These are phyloP conservation scores for Gnomoniopsis sp. DNA, from an alignment of 2,329 filamentous ascomycete species.

Conservation along the genomic window DNA sequence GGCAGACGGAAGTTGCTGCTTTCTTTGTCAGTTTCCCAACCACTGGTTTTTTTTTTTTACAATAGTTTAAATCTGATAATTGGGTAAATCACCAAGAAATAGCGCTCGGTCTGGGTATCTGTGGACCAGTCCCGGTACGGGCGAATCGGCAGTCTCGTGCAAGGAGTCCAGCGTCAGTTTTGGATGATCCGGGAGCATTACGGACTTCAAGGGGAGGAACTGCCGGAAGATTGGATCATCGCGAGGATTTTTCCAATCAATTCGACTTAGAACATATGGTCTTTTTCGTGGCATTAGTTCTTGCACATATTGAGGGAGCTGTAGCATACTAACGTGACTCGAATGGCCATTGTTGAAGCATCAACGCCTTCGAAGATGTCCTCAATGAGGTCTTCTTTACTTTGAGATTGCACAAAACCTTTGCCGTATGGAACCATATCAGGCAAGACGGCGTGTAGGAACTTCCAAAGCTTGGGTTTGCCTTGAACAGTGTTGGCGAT, in stretches of 20 bases:
- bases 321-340: conserved; percentile 44
- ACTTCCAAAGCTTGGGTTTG: conserved; percentile 41
- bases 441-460: conserved; percentile 49
- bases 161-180: conserved; percentile 54
- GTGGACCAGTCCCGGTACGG: conserved; percentile 56
- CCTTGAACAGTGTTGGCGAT: conserved; percentile 44
- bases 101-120: conserved; percentile 62
- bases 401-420: conserved; percentile 33
- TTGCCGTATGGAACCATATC: conserved; percentile 40
- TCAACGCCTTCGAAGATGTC: conserved; percentile 52
- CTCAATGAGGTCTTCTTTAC: conserved; percentile 48
- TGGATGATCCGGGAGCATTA: conserved; percentile 51
- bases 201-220: conserved; percentile 55
- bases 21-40: background rate
- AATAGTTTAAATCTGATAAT: background rate
- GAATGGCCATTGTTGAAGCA: conserved; percentile 55
- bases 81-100: conserved; percentile 49
- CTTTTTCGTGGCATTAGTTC: conserved; percentile 23
- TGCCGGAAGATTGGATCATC: conserved; percentile 59
- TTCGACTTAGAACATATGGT: conserved; percentile 56
- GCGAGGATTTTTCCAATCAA: conserved; percentile 57
- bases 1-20: conserved; percentile 56
- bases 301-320: background rate
- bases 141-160: conserved; percentile 53
- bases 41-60: background rate